Evolutionary conservation across 176 grass and related monocot genomes (phyloP).

Genomic region (Carex parvula): DNA sequence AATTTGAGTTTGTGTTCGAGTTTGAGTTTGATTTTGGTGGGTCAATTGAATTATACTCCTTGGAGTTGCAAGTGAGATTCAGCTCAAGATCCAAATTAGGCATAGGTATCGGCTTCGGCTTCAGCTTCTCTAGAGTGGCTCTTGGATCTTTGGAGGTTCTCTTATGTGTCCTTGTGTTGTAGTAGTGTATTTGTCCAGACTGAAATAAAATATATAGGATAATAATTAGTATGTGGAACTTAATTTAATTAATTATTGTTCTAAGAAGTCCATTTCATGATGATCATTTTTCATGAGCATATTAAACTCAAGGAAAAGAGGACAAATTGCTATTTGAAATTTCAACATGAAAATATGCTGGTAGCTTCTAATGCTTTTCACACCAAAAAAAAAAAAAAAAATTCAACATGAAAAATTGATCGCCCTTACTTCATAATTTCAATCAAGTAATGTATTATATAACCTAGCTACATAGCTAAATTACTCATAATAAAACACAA

Average conservation of each 20-base stretch:
- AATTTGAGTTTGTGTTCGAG: not conserved
- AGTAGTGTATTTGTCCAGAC: conserved; percentile 82
- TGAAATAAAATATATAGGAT: conserved; percentile 10
- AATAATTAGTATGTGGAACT: not conserved
- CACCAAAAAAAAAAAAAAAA: not conserved
- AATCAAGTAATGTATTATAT: not conserved
- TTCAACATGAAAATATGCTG: not conserved
- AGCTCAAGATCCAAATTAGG: conserved; percentile 66
- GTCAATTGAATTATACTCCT: conserved; percentile 14
- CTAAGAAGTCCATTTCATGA: not conserved
- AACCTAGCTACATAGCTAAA: not conserved
- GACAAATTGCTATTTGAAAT: not conserved
- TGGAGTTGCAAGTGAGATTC: conserved; percentile 56
- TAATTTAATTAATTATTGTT: not conserved
- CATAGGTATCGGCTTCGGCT: conserved; percentile 11
- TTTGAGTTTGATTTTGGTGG: not conserved
- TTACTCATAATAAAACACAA: not conserved
- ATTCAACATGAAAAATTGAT: not conserved
- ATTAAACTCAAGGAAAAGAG: not conserved
- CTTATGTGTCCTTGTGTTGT: conserved; percentile 86
- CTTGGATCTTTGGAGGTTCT: conserved; percentile 71
- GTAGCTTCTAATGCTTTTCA: too few species aligned
- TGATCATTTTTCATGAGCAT: not conserved
- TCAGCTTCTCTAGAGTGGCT: not conserved
- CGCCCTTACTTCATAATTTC: not conserved